These are phyloP conservation scores for Xerocomus brunneocitrinus DNA, from an alignment of 768 basidiomycete genomes.

Conservation along the genomic window DNA sequence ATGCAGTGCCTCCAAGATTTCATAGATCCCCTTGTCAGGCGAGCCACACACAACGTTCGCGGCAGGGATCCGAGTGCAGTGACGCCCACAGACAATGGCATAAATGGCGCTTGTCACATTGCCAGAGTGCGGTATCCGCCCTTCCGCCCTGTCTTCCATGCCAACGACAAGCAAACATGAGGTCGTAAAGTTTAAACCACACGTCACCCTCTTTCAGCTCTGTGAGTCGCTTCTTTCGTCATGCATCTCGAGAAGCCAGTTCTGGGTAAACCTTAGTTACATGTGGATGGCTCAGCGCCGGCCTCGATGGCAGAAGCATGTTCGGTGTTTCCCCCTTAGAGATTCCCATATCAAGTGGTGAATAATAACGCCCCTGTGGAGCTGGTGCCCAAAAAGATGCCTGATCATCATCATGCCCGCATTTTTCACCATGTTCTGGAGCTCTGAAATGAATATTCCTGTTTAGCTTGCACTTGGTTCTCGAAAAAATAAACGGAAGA, in stretches of 20 bases:
- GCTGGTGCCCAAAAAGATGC: neutral
- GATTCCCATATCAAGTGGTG: no score
- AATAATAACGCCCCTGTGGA: neutral
- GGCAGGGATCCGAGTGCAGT: neutral
- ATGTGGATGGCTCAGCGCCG: no score
- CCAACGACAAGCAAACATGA: neutral
- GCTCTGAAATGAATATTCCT: neutral
- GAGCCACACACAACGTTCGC: neutral
- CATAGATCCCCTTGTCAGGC: neutral
- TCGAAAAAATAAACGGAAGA: neutral
- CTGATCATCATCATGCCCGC: neutral
- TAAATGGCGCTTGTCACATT: conserved; percentile 1
- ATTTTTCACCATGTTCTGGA: neutral
- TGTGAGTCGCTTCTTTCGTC: neutral
- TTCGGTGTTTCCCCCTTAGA: neutral
- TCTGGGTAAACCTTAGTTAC: neutral
- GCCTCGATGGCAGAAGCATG: neutral
- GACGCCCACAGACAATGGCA: neutral
- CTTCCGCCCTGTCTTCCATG: neutral
- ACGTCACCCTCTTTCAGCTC: neutral
- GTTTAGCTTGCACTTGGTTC: neutral
- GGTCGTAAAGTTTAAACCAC: no score
- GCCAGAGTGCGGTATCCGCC: neutral
- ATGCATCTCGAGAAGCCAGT: neutral
- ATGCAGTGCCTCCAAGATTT: neutral